A percentile compares a stretch with the other conserved stretches of the same genome.
Conservation (phyloP, 176 grass and related monocot genomes). For the Pontederia paniculata region DNA sequence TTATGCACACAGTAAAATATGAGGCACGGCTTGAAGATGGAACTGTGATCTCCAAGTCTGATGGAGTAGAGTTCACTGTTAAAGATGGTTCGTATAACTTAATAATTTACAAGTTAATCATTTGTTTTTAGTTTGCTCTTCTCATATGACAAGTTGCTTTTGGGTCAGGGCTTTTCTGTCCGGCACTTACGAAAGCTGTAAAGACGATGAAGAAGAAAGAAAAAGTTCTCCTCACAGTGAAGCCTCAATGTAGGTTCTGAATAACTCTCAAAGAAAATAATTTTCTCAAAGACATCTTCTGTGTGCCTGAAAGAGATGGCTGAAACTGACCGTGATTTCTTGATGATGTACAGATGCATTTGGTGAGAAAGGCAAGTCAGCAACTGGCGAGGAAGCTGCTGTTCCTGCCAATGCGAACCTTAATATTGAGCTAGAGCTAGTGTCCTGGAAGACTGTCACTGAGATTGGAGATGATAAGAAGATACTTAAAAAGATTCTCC, state of each 20-base stretch:
- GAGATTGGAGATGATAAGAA: conserved; percentile 72
- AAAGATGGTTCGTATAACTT: conserved; percentile 36
- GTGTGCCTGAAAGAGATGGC: not conserved
- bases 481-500: conserved; percentile 54
- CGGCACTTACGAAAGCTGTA: conserved; percentile 58
- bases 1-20: conserved; percentile 55
- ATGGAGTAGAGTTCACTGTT: conserved; percentile 68
- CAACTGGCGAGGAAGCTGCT: conserved; percentile 27
- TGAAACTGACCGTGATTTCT: not conserved
- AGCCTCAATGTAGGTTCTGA: conserved; percentile 55
- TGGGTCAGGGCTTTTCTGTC: conserved; percentile 55
- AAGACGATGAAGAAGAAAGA: conserved; percentile 86
- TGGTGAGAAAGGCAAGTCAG: conserved; percentile 38
- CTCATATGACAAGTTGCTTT: conserved; percentile 4
- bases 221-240: conserved; percentile 55
- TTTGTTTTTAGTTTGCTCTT: not conserved
- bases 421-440: conserved; percentile 50
- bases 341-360: conserved; percentile 52
- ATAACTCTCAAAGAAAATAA: too few species aligned
- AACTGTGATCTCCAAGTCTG: conserved; percentile 54
- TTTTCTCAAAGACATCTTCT: too few species aligned
- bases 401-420: conserved; percentile 50
- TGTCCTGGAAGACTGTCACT: conserved; percentile 62
- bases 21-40: conserved; percentile 66
- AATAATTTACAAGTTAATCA: not conserved